phyloP scores from a whole-genome alignment of 225 moss, liverwort and hornwort species.

The Takakia lepidozioides region DNA sequence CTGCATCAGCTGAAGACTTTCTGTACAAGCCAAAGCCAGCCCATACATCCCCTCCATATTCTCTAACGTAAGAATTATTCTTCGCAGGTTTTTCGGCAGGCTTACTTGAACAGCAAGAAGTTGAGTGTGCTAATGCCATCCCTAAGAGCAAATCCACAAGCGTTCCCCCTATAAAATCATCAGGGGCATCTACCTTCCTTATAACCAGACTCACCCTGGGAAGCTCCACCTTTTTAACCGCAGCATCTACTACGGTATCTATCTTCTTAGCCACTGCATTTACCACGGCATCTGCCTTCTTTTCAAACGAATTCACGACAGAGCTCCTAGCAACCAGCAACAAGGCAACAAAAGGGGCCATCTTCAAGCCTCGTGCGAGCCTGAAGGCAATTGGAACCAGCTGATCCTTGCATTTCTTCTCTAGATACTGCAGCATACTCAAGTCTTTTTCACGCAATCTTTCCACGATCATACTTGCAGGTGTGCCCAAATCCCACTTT shows the following conservation, averaged over 20 bases:
- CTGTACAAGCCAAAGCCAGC: slow-evolving; percentile 46
- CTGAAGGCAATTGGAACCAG: slow-evolving; percentile 76
- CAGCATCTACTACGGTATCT: slow-evolving; percentile 40
- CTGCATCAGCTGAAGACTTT: slow-evolving; percentile 52
- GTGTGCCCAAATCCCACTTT: slow-evolving; percentile 69
- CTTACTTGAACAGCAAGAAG: slow-evolving; percentile 71
- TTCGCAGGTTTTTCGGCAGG: slow-evolving; percentile 38
- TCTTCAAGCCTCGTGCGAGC: slow-evolving; percentile 61
- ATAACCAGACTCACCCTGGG: slow-evolving; percentile 39
- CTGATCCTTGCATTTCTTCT: slow-evolving; percentile 80
- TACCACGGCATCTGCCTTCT: slow-evolving; percentile 23
- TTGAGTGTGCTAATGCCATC: slow-evolving; percentile 85
- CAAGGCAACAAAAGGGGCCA: slow-evolving; percentile 76
- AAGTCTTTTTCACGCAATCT: slow-evolving; percentile 73
- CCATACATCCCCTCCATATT: slow-evolving; percentile 54
- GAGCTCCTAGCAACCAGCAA: slow-evolving; percentile 69
- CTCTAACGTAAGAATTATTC: slow-evolving; percentile 61
- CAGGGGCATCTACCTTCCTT: slow-evolving; percentile 67
- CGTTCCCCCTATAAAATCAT: slow-evolving; percentile 74
- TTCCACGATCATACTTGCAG: slow-evolving; percentile 82
- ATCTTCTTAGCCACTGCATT: slow-evolving; percentile 34
- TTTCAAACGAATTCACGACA: slow-evolving; percentile 48
- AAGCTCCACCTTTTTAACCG: slow-evolving; percentile 36
- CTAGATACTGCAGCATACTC: slow-evolving; percentile 58
- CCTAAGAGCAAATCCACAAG: slow-evolving; percentile 95